Conservation (phyloP, 2,329 filamentous ascomycete species). For the Talaromyces rugulosus region DNA sequence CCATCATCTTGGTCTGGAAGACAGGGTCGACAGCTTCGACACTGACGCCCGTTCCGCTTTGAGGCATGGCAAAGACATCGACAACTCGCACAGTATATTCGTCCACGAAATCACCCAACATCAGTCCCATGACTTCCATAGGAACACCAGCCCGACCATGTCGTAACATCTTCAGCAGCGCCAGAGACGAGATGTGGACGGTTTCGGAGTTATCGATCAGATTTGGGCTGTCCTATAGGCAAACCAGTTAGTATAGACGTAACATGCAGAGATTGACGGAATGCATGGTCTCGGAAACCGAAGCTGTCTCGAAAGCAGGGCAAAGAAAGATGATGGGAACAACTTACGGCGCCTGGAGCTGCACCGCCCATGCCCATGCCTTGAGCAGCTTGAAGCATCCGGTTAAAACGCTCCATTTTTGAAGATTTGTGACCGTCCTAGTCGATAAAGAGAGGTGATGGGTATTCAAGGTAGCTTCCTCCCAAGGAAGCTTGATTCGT, state of each 20-base stretch:
- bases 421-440: conserved; percentile 11
- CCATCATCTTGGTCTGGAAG: conserved; percentile 99
- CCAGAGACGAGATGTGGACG: conserved; percentile 97
- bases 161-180: conserved; percentile 95
- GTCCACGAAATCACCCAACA: conserved; percentile 98
- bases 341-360: conserved; percentile 38
- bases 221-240: conserved; percentile 71
- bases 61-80: conserved; percentile 98
- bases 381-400: conserved; percentile 74
- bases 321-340: neutral
- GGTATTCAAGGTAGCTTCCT: conserved; percentile 14
- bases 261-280: neutral
- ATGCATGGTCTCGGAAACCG: neutral
- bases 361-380: conserved; percentile 48
- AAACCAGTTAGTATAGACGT: neutral
- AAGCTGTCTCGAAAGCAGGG: conserved; percentile 3
- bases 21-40: conserved; percentile 98
- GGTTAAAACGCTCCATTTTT: conserved; percentile 85
- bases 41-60: conserved; percentile 95
- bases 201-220: conserved; percentile 99
- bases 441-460: conserved; percentile 13
- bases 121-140: conserved; percentile 99
- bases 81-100: conserved; percentile 98
- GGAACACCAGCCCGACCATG: conserved; percentile 96
- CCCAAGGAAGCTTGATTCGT: conserved; percentile 8